Evolutionary conservation across 2,329 filamentous ascomycete species (phyloP).

Genomic region (Paecilomyces sp.): DNA sequence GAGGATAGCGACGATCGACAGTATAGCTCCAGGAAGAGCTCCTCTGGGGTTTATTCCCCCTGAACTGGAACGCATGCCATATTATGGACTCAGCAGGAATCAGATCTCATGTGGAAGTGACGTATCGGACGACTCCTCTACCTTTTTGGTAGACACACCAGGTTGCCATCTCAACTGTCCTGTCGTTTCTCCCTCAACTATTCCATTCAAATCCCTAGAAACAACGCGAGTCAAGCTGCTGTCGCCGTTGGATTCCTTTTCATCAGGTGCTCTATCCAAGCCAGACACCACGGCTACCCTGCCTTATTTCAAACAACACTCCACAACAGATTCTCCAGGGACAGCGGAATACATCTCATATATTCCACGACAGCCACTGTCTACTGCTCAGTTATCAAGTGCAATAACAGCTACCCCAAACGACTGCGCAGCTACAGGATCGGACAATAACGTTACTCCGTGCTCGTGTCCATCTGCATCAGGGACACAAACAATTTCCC

Average conservation of each 20-base stretch:
- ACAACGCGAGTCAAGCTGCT: not conserved
- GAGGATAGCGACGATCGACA: constrained; percentile 3
- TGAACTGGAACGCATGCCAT: not conserved
- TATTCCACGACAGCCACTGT: not conserved
- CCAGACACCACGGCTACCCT: not conserved
- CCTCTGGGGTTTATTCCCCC: constrained; percentile 6
- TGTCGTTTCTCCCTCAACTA: not conserved
- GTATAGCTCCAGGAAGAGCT: constrained; percentile 9
- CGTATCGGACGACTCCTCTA: not conserved
- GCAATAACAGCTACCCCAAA: not conserved
- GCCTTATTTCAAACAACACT: not conserved
- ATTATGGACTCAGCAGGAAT: not conserved
- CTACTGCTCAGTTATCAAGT: not conserved
- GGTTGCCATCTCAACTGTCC: not conserved
- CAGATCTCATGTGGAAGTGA: constrained; percentile 3
- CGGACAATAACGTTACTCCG: not conserved
- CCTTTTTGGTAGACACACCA: not conserved
- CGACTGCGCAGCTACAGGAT: not conserved
- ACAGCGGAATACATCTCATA: not conserved
- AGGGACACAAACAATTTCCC: not conserved
- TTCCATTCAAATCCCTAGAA: not conserved
- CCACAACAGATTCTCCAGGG: not conserved
- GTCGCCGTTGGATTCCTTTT: not conserved
- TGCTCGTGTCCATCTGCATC: not conserved
- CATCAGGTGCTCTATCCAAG: not conserved